Percentiles rank a stretch among this genome's conserved stretches.
phyloP scores from a whole-genome alignment of 345 rosid species.

The Hypericum perforatum region DNA sequence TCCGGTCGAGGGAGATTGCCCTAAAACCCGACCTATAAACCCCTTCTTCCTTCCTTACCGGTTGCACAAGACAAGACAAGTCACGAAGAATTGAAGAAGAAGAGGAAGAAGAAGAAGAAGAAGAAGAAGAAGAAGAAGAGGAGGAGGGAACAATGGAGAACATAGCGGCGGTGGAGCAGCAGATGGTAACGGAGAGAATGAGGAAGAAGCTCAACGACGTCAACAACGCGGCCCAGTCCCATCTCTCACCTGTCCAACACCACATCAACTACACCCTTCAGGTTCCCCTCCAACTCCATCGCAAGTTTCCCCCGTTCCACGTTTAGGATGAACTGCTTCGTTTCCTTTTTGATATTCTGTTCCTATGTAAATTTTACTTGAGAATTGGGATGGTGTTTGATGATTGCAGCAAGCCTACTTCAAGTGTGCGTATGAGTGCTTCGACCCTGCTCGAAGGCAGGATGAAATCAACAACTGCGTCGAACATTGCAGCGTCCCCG shows the following conservation, averaged over 20 bases:
- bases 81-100: too few species aligned
- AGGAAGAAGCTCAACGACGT: slow-evolving; percentile 59
- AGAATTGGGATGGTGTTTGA: background rate
- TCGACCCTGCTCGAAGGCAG: slow-evolving; percentile 63
- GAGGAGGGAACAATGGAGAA: slow-evolving; percentile 37
- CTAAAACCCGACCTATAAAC: too few species aligned
- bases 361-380: background rate
- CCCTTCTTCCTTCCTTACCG: too few species aligned
- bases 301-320: background rate
- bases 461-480: slow-evolving; percentile 75
- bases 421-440: slow-evolving; percentile 88
- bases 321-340: background rate
- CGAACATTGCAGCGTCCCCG: slow-evolving; percentile 68
- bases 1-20: too few species aligned
- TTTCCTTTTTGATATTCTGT: background rate
- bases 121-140: too few species aligned
- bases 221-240: slow-evolving; percentile 55
- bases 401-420: slow-evolving; percentile 84
- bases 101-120: too few species aligned
- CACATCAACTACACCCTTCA: slow-evolving; percentile 90
- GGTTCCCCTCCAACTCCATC: slow-evolving; percentile 19
- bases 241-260: slow-evolving; percentile 67
- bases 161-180: slow-evolving; percentile 46
- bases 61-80: too few species aligned
- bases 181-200: slow-evolving; percentile 53